These are phyloP conservation scores for Isabelozyma gotoi DNA, from an alignment of 805 yeast genomes.

Conservation along the genomic window DNA sequence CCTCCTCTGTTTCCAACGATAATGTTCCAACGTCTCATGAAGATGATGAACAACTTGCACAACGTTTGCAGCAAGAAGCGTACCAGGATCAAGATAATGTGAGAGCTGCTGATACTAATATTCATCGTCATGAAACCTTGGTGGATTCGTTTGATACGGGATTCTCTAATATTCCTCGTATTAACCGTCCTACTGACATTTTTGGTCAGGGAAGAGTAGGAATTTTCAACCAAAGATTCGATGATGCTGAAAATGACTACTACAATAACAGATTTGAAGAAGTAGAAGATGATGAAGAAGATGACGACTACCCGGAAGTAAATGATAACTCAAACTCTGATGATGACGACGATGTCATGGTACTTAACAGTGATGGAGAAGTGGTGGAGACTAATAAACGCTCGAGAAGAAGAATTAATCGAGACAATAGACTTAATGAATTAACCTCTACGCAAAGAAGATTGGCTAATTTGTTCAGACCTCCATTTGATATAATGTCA, in stretches of 20 bases:
- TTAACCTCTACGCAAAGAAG: constrained; percentile 58
- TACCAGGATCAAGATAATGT: constrained; percentile 38
- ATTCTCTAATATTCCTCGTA: constrained; percentile 2
- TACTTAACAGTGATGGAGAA: constrained; percentile 29
- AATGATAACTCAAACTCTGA: constrained; percentile 41
- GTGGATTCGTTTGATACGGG: constrained; percentile 42
- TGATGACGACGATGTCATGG: constrained; percentile 27
- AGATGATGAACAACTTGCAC: constrained; percentile 58
- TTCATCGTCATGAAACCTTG: constrained; percentile 74
- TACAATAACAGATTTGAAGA: constrained; percentile 17
- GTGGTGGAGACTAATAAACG: constrained; percentile 15
- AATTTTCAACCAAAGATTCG: constrained; percentile 59
- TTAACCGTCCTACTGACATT: constrained; percentile 36
- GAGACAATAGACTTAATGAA: constrained; percentile 26
- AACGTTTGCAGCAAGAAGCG: constrained; percentile 62
- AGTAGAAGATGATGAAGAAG: constrained; percentile 20
- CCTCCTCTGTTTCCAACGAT: constrained; percentile 3
- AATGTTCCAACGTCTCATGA: constrained; percentile 3
- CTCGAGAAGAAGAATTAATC: constrained; percentile 25
- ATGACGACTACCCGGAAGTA: constrained; percentile 27
- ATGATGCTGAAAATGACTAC: constrained; percentile 35
- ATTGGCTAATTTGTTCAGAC: constrained; percentile 80
- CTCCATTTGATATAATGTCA: constrained; percentile 88
- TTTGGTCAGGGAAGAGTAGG: constrained; percentile 50
- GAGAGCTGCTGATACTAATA: constrained; percentile 69